A percentile compares a stretch with the other conserved stretches of the same genome.
Conservation (phyloP, 2,329 filamentous ascomycete species). For the Triangularia setosa region DNA sequence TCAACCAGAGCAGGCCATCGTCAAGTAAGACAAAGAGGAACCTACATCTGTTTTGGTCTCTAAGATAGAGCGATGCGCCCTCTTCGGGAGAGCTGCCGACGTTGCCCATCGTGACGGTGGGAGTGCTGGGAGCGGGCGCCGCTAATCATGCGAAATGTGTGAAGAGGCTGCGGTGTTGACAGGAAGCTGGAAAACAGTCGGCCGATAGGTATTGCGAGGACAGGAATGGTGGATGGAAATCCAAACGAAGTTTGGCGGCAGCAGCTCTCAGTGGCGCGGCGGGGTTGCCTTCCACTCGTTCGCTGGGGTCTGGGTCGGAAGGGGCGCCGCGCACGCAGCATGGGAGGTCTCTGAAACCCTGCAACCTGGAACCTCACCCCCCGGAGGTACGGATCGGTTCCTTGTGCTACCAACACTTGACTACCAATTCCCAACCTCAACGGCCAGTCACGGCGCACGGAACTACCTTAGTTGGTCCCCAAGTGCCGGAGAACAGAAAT, state of each 20-base stretch:
- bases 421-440: not conserved
- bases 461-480: not conserved
- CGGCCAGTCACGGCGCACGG: not conserved
- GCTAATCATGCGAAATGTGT: not conserved
- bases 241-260: conserved; percentile 16
- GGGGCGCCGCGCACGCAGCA: conserved; percentile 8
- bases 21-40: not conserved
- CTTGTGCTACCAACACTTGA: not conserved
- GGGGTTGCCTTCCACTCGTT: conserved; percentile 14
- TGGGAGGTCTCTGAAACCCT: conserved; percentile 10
- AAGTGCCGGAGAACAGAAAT: not conserved
- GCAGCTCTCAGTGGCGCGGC: conserved; percentile 19
- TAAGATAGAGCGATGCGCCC: conserved; percentile 72
- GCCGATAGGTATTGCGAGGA: not conserved
- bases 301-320: conserved; percentile 1
- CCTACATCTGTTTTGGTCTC: conserved; percentile 86
- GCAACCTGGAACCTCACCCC: not conserved
- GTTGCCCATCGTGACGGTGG: conserved; percentile 71
- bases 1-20: not conserved
- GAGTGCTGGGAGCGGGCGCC: conserved; percentile 22
- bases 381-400: not conserved
- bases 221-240: conserved; percentile 11
- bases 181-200: conserved; percentile 12
- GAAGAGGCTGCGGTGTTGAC: conserved; percentile 2
- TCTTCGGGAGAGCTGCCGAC: conserved; percentile 87